These are phyloP conservation scores for Phytophthora cactorum DNA, from an alignment of 352 stramenopile species.

Conservation along the genomic window DNA sequence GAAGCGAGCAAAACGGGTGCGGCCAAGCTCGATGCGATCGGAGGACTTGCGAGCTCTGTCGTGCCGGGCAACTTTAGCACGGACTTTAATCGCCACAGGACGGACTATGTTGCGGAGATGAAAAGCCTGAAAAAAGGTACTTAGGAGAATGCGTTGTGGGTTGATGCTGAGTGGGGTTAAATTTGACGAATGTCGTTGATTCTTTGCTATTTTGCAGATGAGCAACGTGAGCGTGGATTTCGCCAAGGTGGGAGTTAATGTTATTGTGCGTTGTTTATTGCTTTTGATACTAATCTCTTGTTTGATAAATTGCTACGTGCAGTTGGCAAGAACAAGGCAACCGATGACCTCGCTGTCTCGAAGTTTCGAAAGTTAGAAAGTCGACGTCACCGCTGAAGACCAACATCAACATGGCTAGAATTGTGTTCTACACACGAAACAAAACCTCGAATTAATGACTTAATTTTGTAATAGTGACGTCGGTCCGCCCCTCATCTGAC, in stretches of 20 bases:
- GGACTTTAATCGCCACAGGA: slow-evolving; percentile 79
- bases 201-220: slow-evolving; percentile 43
- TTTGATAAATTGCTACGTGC: slow-evolving; percentile 8
- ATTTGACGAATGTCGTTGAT: slow-evolving; percentile 13
- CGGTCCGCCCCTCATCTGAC: slow-evolving; percentile 15
- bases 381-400: slow-evolving; percentile 13
- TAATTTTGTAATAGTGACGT: slow-evolving; percentile 6
- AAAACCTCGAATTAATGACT: background rate
- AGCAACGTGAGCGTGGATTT: slow-evolving; percentile 74
- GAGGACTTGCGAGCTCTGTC: slow-evolving; percentile 53
- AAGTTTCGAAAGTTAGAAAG: slow-evolving; percentile 82
- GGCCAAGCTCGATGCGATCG: slow-evolving; percentile 24
- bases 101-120: slow-evolving; percentile 68
- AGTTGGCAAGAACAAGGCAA: slow-evolving; percentile 70
- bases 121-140: slow-evolving; percentile 75
- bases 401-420: slow-evolving; percentile 1
- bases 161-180: background rate
- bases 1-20: slow-evolving; percentile 16
- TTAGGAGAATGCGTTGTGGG: background rate
- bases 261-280: background rate
- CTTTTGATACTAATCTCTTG: slow-evolving; percentile 7
- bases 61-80: slow-evolving; percentile 79
- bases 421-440: background rate
- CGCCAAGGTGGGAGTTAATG: slow-evolving; percentile 37
- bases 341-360: slow-evolving; percentile 65